Evolutionary conservation across 805 yeast genomes (phyloP), one percentile per base, ranked within the genome.

Genomic region (Ogataea chonburiensis): DNA sequence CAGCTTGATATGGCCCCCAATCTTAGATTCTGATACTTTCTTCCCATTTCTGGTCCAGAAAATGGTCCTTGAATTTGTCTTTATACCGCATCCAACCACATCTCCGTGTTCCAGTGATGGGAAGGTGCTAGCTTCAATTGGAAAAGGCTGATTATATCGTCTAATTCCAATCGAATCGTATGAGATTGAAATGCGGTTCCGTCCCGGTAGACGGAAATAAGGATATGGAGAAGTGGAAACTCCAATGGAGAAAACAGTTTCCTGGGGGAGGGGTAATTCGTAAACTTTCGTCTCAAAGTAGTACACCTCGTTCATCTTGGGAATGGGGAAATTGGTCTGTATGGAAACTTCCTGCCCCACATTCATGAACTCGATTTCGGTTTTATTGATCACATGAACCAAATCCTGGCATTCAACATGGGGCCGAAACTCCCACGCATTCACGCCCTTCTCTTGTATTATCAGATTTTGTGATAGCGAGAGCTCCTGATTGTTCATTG

Each of bases 11-110:
- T 84, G 93, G 2, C 91, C 91, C 9, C 91, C 93, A 22, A 87
- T 70, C 33, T 79, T 79, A 34, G 85, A 81, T 55, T 89, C 97
- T 24, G 76, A 75, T 17, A 93, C 64, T 55, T 86, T 87, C 56
- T 87, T 87, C 18, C 98, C 98, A 52, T 93, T 93, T 47, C 96
- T 73, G 0, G 98, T 93, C 68, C 89, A 93, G 53, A 93, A 93
- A 0, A 93, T 73, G 0, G 95, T 80, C 2, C 97, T 95, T 12
- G 86, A 70, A 28, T 87, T 69, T 2, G 86, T 78, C 42, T 91
- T 72, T 55, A 86, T 84, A 0, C 98, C 98, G 18, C 91, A 76
- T 2, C 98, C 98, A 10, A 93, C 71, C 20, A 93, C 94, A 59
- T 93, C 98, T 19, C 97, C 97, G 46, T 83, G 79, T 22, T 76